Evolutionary conservation across 495 filamentous ascomycete genomes (phyloP), one percentile per base, ranked within the genome.

Genomic region (Endocarpon pusillum): DNA sequence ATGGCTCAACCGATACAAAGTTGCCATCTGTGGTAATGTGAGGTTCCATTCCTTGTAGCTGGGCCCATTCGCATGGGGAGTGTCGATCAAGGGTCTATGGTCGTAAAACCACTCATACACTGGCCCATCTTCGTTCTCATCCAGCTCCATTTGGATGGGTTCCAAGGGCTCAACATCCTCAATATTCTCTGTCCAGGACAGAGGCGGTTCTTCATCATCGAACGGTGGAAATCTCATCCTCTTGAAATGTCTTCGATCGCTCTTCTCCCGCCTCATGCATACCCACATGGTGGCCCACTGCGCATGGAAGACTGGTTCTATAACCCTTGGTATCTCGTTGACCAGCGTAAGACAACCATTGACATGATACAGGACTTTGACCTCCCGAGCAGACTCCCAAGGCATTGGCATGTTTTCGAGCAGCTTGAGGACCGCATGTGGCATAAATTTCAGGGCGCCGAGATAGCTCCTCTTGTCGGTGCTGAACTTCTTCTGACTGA

Each of bases 271-370:
- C 51, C 91, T 73, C 91, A 99, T 99, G 32, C 73, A 81, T 41
- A 93, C 80, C 91, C 91, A 99, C 91, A 99, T 96, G 7, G 83
- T 92, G 17, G 89, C 87, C 91, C 91, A 99, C 55, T 99, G 91
- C 39, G 91, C 91, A 49, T 93, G 87, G 55, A 93, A 99, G 11
- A 99, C 81, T 2, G 91, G 91, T 58, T 96, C 89, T 49, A 99
- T 96, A 31, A 99, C 91, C 44, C 91, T 69, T 14, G 91, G 91
- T 4, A 75, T 85, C 61, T 99, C 91, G 49, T 99, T 99, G 35
- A 99, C 91, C 37, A 99, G 59, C 12, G 91, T 99, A 45, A 99
- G 59, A 48, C 91, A 96, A 8, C 91, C 91, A 44, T 96, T 99
- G 41, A 96, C 84, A 52, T 99, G 91, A 55, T 99, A 99, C 5